Evolutionary conservation across 2,329 filamentous ascomycete species (phyloP), one percentile per base, ranked within the genome.

Genomic region (Paraphoma chrysanthemicola): DNA sequence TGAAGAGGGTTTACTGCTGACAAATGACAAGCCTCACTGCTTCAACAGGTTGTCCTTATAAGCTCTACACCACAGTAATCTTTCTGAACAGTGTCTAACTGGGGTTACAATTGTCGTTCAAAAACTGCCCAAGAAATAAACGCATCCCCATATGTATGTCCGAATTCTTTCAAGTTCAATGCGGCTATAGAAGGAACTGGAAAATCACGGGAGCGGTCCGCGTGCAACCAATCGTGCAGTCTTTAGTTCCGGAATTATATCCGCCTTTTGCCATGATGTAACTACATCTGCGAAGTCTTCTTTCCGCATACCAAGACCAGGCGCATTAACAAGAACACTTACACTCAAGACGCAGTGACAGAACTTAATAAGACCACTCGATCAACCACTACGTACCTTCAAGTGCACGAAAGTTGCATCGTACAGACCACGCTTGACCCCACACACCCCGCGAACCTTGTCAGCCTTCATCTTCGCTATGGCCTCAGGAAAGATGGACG

Each of bases 401-500:
- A 23, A 23, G 2, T 23, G 23, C 23, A 23, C 3, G 23, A 23
- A 23, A 23, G 23, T 23, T 23, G 23, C 23, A 23, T 23, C 23
- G 23, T 23, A 5, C 2, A 5, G 23, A 23, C 23, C 23, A 23
- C 23, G 23, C 23, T 23, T 36, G 33, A 36, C 33, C 14, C 33
- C 33, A 36, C 9, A 14, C 14, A 36, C 33, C 33, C 33, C 33
- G 3, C 33, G 14, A 36, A 14, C 5, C 23, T 23, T 23, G 23
- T 5, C 23, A 23, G 23, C 23, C 23, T 23, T 23, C 23, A 23
- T 23, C 5, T 38, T 43, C 29, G 56, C 47, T 1, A 68, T 68
- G 65, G 62, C 63, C 14, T 47, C 64, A 17, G 60, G 75, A 38
- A 78, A 78, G 70, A 58, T 75, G 61, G 81, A 84, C 55, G 75